phyloP scores from a whole-genome alignment of 768 basidiomycete genomes.

The Suillus paluster region DNA sequence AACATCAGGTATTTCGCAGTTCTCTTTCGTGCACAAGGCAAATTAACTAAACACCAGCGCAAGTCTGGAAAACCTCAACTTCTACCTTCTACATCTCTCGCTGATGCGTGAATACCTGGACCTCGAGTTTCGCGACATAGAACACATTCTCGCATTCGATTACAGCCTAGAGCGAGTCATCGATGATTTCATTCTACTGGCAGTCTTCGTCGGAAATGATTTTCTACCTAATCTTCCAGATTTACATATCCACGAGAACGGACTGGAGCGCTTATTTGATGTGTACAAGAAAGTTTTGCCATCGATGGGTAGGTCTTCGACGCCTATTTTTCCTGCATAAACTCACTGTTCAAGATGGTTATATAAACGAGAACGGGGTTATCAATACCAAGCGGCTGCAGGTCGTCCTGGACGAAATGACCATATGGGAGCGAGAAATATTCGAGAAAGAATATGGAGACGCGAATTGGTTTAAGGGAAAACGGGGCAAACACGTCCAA shows the following conservation, averaged over 20 bases:
- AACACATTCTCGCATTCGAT: slow-evolving; percentile 67
- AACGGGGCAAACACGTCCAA: slow-evolving; percentile 75
- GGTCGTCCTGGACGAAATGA: slow-evolving; percentile 87
- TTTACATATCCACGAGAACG: slow-evolving; percentile 97
- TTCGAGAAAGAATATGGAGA: slow-evolving; percentile 94
- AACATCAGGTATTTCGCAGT: slow-evolving; percentile 48
- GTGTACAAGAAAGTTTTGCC: slow-evolving; percentile 95
- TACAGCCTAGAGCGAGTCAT: slow-evolving; percentile 95
- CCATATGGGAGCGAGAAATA: slow-evolving; percentile 83
- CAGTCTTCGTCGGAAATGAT: slow-evolving; percentile 98
- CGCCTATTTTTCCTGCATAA: not conserved
- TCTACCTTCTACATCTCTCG: slow-evolving; percentile 93
- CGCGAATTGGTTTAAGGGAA: slow-evolving; percentile 92
- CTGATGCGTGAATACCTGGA: slow-evolving; percentile 97
- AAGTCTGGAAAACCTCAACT: slow-evolving; percentile 79
- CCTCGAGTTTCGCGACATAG: slow-evolving; percentile 86
- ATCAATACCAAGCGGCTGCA: slow-evolving; percentile 85
- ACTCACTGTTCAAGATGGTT: slow-evolving; percentile 65
- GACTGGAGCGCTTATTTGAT: slow-evolving; percentile 88
- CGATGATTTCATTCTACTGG: slow-evolving; percentile 96
- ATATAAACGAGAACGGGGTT: slow-evolving; percentile 87
- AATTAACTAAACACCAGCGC: slow-evolving; percentile 13
- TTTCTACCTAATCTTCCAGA: slow-evolving; percentile 96
- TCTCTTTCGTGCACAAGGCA: not conserved
- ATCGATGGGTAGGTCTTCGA: slow-evolving; percentile 54